Evolutionary conservation across 495 filamentous ascomycete species (phyloP).

Genomic region (Lophiotrema nucula): DNA sequence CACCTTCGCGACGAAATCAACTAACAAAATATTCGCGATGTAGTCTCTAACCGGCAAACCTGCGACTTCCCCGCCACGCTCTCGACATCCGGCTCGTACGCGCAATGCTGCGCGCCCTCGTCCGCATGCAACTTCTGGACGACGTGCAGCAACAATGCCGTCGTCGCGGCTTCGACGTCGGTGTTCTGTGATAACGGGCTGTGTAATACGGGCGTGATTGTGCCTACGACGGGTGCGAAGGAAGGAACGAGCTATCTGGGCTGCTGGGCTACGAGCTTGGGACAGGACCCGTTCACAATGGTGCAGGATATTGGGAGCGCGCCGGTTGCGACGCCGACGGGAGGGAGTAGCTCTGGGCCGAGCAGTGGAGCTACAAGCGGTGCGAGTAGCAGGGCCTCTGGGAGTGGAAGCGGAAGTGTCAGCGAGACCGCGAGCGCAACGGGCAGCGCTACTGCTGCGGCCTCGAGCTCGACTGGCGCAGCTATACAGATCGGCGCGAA

Average conservation of each 20-base stretch:
- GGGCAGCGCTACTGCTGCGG: background rate
- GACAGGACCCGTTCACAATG: background rate
- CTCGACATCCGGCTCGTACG: background rate
- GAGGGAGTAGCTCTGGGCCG: too few relatives aligned
- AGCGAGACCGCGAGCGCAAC: background rate
- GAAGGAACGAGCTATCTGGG: background rate
- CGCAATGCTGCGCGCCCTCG: background rate
- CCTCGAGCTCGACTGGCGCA: background rate
- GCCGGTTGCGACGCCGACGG: background rate
- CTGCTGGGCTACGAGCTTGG: slow-evolving; percentile 1
- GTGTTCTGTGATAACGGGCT: background rate
- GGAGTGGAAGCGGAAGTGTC: background rate
- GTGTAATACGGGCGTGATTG: slow-evolving; percentile 1
- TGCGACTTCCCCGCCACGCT: slow-evolving; percentile 4
- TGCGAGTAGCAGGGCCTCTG: background rate
- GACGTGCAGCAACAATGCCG: background rate
- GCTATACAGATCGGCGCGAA: background rate
- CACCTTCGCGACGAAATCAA: background rate
- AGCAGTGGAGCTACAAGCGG: too few relatives aligned
- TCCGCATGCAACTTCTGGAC: background rate
- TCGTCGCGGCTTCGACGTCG: background rate
- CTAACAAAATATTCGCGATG: background rate
- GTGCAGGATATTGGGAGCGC: background rate
- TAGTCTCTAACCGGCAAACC: background rate
- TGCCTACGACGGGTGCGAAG: background rate